phyloP scores from a whole-genome alignment of 2,329 filamentous ascomycete genomes.

The Rutstroemia sp. region DNA sequence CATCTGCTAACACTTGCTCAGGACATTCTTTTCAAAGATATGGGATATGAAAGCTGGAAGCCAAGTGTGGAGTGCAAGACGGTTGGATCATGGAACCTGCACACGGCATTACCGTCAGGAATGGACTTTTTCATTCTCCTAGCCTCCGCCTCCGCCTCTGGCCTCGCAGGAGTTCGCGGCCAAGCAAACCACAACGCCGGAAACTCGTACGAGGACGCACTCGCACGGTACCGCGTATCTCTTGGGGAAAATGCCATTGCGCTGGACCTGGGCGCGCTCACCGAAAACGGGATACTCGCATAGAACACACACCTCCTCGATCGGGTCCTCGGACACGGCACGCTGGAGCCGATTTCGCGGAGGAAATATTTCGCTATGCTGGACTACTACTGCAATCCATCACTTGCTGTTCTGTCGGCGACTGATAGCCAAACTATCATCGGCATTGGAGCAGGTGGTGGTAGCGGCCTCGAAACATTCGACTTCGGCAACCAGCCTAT shows the following conservation, averaged over 20 bases:
- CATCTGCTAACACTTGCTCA: not conserved
- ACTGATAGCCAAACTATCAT: not conserved
- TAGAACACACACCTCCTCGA: conserved; percentile 7
- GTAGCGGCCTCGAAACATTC: not conserved
- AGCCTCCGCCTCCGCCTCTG: conserved; percentile 30
- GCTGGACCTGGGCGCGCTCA: conserved; percentile 12
- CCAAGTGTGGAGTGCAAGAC: conserved; percentile 30
- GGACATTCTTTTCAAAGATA: conserved; percentile 17
- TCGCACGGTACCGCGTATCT: conserved; percentile 9
- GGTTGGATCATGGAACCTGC: conserved; percentile 14
- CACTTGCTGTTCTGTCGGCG: not conserved
- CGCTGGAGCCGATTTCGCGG: not conserved
- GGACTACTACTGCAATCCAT: not conserved
- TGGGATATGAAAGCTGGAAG: conserved; percentile 31
- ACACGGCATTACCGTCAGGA: conserved; percentile 8
- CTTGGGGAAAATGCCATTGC: conserved; percentile 10
- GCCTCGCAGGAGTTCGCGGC: conserved; percentile 12
- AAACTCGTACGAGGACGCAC: conserved; percentile 24
- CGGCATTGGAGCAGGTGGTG: not conserved
- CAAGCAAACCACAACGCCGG: conserved; percentile 18
- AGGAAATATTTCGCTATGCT: not conserved
- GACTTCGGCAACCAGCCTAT: not conserved
- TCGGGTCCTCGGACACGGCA: not conserved
- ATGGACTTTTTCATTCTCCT: conserved; percentile 36
- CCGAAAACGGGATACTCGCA: conserved; percentile 6